Evolutionary conservation across 352 stramenopile species (phyloP).

Genomic region (Phytophthora constricta): DNA sequence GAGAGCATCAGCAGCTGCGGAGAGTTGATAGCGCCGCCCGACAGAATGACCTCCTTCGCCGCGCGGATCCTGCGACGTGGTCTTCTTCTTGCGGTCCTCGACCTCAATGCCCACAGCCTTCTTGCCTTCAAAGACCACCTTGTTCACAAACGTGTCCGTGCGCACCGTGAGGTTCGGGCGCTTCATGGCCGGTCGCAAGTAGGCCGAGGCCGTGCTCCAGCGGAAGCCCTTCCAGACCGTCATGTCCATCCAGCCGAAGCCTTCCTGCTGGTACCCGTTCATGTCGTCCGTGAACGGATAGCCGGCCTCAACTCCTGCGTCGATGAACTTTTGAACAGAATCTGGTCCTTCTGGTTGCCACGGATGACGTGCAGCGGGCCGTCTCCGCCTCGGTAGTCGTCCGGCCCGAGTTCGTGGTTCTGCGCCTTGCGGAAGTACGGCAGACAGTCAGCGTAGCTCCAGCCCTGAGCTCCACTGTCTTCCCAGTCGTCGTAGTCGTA

Average conservation of each 20-base stretch:
- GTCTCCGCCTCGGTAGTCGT: conserved; percentile 85
- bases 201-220: conserved; percentile 81
- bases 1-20: conserved; percentile 90
- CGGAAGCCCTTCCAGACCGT: conserved; percentile 83
- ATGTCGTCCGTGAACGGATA: conserved; percentile 91
- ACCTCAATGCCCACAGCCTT: conserved; percentile 79
- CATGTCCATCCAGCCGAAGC: conserved; percentile 92
- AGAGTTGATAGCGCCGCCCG: conserved; percentile 88
- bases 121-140: conserved; percentile 85
- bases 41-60: conserved; percentile 90
- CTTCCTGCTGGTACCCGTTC: conserved; percentile 91
- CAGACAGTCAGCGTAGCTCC: conserved; percentile 89
- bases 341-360: conserved; percentile 77
- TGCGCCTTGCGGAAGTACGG: conserved; percentile 91
- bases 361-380: conserved; percentile 83
- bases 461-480: conserved; percentile 67
- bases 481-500: conserved; percentile 91
- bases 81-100: conserved; percentile 69
- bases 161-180: conserved; percentile 78
- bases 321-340: conserved; percentile 92
- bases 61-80: conserved; percentile 55
- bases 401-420: conserved; percentile 72
- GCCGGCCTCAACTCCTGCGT: conserved; percentile 83
- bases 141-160: conserved; percentile 86
- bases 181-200: conserved; percentile 72